Conservation (phyloP, 2,329 filamentous ascomycete genomes). For the Colletotrichum lentis region DNA sequence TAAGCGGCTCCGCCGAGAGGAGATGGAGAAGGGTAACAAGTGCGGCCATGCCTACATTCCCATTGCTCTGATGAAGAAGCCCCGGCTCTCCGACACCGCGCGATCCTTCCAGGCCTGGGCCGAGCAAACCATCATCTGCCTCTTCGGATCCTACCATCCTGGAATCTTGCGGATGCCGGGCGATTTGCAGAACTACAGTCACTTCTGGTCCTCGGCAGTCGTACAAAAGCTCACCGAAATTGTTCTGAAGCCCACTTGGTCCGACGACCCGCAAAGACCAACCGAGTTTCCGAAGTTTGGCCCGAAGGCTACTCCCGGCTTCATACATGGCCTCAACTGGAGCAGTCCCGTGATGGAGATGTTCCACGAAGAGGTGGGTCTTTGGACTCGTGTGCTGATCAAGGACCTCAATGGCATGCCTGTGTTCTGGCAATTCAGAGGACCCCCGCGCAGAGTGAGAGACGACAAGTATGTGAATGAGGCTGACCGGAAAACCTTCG, state of each 20-base stretch:
- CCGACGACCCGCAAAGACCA: no score
- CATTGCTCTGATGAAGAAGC: not conserved
- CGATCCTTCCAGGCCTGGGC: not conserved
- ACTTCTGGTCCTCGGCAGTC: not conserved
- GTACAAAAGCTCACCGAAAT: not conserved
- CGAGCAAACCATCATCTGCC: not conserved
- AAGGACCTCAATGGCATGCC: not conserved
- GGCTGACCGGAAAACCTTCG: not conserved
- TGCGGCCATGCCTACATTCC: not conserved
- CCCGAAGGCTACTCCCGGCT: not conserved
- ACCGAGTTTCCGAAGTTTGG: not conserved
- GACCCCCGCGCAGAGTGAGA: not conserved
- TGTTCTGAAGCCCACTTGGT: not conserved
- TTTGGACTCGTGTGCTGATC: not conserved
- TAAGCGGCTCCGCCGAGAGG: not conserved
- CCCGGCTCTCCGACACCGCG: no score
- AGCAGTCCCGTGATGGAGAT: not conserved
- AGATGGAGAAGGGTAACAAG: not conserved
- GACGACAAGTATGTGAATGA: not conserved
- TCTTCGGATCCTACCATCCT: not conserved
- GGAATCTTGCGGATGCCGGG: not conserved
- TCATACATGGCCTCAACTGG: not conserved
- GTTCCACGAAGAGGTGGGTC: not conserved
- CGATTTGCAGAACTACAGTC: no score
- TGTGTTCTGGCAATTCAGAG: not conserved